Percentiles rank a stretch among this genome's conserved stretches.
Conservation (phyloP, 257 asterid species). For the Buddleja alternifolia region DNA sequence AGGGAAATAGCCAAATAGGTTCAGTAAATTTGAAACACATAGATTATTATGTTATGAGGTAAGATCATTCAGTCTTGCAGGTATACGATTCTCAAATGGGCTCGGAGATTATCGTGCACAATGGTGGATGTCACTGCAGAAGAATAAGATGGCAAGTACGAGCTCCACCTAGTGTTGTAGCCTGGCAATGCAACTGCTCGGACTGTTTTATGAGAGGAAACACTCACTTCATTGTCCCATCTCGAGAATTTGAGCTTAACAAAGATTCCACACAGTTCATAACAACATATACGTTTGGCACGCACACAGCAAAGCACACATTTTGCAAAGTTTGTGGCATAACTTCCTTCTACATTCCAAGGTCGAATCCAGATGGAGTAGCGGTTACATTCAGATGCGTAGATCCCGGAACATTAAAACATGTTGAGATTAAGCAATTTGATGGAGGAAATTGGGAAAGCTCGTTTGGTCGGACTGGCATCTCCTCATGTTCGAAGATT, state of each 20-base stretch:
- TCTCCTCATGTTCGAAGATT: constrained; percentile 55
- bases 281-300: constrained; percentile 78
- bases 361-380: constrained; percentile 80
- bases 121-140: constrained; percentile 91
- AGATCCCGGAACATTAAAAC: constrained; percentile 70
- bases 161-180: constrained; percentile 63
- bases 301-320: constrained; percentile 79
- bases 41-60: no score
- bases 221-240: constrained; percentile 76
- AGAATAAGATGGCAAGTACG: constrained; percentile 67
- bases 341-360: constrained; percentile 80
- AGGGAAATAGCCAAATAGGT: no score
- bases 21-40: no score
- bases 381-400: constrained; percentile 62
- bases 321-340: constrained; percentile 92
- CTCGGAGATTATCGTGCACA: constrained; percentile 48
- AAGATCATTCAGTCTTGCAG: background rate
- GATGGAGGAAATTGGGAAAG: constrained; percentile 83
- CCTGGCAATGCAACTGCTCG: constrained; percentile 85
- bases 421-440: constrained; percentile 64
- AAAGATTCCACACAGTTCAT: constrained; percentile 66
- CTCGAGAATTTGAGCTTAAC: constrained; percentile 62
- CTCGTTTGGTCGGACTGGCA: constrained; percentile 44
- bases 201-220: constrained; percentile 85
- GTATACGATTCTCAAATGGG: constrained; percentile 38